Percentiles rank a stretch among this genome's conserved stretches.
phyloP scores from a whole-genome alignment of 257 asterid species.

The Fraxinus excelsior region DNA sequence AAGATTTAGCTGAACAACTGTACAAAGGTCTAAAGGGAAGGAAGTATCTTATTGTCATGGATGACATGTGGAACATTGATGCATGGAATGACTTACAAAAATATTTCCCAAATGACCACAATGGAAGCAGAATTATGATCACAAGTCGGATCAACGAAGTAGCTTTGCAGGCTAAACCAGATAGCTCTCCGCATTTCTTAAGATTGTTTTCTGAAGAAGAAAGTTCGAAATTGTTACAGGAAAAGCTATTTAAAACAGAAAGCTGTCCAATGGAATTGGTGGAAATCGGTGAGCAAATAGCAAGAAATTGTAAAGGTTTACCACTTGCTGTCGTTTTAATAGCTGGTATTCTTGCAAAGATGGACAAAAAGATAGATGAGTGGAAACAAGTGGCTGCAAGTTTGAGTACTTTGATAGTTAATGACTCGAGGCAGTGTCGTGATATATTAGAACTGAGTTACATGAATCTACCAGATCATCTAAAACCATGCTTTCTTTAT shows the following conservation, averaged over 20 bases:
- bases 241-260: background rate
- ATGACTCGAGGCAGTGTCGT: background rate
- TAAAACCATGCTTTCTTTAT: background rate
- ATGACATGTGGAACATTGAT: slow-evolving; percentile 14
- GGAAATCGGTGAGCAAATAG: slow-evolving; percentile 8
- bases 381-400: slow-evolving; percentile 6
- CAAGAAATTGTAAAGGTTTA: background rate
- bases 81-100: background rate
- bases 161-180: background rate
- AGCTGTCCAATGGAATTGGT: background rate
- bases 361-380: background rate
- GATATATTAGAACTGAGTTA: slow-evolving; percentile 5
- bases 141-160: background rate
- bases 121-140: slow-evolving; percentile 10
- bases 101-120: background rate
- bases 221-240: slow-evolving; percentile 18
- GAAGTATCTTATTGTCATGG: slow-evolving; percentile 11
- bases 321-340: background rate
- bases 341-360: slow-evolving; percentile 16
- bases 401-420: background rate
- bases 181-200: background rate
- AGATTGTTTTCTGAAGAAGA: background rate
- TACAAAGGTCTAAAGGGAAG: background rate
- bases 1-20: background rate
- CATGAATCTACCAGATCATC: background rate